Base-by-base conservation (phyloP, 176 grass and related monocot species). In the Panicum miliaceum region DNA sequence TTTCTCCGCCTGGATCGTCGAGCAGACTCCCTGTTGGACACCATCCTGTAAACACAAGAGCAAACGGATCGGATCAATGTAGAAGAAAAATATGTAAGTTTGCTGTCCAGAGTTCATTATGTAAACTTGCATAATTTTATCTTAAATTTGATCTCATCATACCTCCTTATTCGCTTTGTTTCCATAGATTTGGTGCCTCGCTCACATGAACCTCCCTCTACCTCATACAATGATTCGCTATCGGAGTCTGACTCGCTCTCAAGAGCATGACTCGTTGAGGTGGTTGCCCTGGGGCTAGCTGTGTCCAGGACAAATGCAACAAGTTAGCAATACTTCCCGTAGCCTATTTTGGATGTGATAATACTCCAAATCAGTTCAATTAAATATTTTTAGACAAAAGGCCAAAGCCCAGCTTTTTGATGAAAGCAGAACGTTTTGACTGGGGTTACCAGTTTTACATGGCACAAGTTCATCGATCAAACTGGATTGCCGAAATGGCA, bases 1-100 rank as follows among this genome's bases (percentile, higher is more conserved):
- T 94, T 97, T 91, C 86, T 94, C 43, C 81, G 83, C 88, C 95
- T 94, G 3, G 95, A 94, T 8, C 92, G 81, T 32, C 90, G 83
- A 51, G 94, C 94, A 0, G 94, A 97, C 86, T 97, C 94, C 93
- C 94, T 89, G 47, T 97, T 97, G 34, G 92, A 94, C 80, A 94
- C 85, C 90, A 92, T 94, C 94, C 94, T 97, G 75, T 68, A 89
- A 73, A 77, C 56, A 25, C 72, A 43, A 1, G 27, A 58, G 10
- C 57, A 76, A 43, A n/a, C n/a, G n/a, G n/a, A n/a, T n/a, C 75
- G n/a, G 38, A 77, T 20, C 38, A 72, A 29, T 59, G 57, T 4
- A 67, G 86, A 29, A 47, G 56, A 16, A 61, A 72, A 37, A 68
- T 48, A 13, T 1, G 75, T 81, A 54, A 68, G 45, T 20, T 78